Conservation (phyloP, 2,329 filamentous ascomycete genomes). For the Colletotrichum orbiculare region DNA sequence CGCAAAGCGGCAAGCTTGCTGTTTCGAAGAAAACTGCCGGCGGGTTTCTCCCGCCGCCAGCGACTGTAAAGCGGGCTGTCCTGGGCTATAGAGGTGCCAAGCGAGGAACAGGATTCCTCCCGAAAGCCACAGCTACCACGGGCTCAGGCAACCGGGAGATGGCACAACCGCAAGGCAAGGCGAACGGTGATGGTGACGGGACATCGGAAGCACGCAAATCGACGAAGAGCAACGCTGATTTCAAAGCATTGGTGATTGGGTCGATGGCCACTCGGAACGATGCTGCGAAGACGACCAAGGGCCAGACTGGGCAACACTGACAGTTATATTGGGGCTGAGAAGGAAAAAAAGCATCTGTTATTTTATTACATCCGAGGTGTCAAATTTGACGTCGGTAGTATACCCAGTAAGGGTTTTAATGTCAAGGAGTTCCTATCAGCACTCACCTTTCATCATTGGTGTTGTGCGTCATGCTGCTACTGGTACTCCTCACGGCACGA, state of each 20-base stretch:
- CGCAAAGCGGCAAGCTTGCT: slow-evolving; percentile 39
- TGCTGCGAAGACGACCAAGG: slow-evolving; percentile 13
- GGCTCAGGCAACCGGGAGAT: not conserved
- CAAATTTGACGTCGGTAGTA: too few relatives aligned
- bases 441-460: too few relatives aligned
- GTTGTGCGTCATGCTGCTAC: too few relatives aligned
- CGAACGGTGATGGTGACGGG: slow-evolving; percentile 42
- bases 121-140: slow-evolving; percentile 40
- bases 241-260: slow-evolving; percentile 63
- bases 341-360: slow-evolving; percentile 14
- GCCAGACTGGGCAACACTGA: slow-evolving; percentile 20
- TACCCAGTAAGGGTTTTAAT: too few relatives aligned
- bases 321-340: slow-evolving; percentile 29
- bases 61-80: slow-evolving; percentile 54
- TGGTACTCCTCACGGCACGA: too few relatives aligned
- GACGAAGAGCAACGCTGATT: slow-evolving; percentile 67
- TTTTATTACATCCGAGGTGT: slow-evolving; percentile 28
- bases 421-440: too few relatives aligned
- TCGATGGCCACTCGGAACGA: slow-evolving; percentile 24
- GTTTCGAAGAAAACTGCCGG: slow-evolving; percentile 40
- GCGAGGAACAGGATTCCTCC: slow-evolving; percentile 56
- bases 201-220: slow-evolving; percentile 40
- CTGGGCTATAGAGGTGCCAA: slow-evolving; percentile 53
- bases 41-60: slow-evolving; percentile 58
- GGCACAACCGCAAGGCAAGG: slow-evolving; percentile 36